phyloP scores from a whole-genome alignment of 495 filamentous ascomycete genomes.

The Neurospora sublineolata region DNA sequence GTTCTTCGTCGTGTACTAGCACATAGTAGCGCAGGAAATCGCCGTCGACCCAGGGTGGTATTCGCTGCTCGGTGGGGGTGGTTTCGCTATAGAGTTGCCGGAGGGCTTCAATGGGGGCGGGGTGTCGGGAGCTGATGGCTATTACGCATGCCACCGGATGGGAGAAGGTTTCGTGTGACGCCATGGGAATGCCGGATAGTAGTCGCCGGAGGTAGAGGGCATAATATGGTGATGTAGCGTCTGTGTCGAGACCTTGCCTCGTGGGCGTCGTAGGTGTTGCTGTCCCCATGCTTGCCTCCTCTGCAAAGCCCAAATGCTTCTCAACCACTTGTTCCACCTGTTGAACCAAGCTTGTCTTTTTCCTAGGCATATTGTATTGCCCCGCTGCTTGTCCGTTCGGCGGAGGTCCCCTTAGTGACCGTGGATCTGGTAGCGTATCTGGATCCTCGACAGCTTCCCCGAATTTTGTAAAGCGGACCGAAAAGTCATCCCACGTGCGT shows the following conservation, averaged over 20 bases:
- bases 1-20: slow-evolving; percentile 92
- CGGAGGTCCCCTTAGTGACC: slow-evolving; percentile 20
- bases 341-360: slow-evolving; percentile 6
- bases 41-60: slow-evolving; percentile 73
- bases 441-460: slow-evolving; percentile 49
- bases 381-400: not conserved
- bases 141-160: slow-evolving; percentile 96
- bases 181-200: slow-evolving; percentile 62
- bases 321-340: slow-evolving; percentile 43
- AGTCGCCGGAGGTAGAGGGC: slow-evolving; percentile 71
- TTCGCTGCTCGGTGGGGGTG: slow-evolving; percentile 48
- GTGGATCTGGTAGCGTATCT: slow-evolving; percentile 12
- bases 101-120: slow-evolving; percentile 69
- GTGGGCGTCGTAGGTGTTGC: slow-evolving; percentile 26
- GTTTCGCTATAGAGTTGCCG: slow-evolving; percentile 71
- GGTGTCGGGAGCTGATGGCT: slow-evolving; percentile 80
- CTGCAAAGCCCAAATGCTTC: slow-evolving; percentile 39
- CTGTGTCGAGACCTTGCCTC: slow-evolving; percentile 24
- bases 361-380: slow-evolving; percentile 16
- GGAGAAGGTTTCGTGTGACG: slow-evolving; percentile 81
- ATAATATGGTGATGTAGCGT: slow-evolving; percentile 54
- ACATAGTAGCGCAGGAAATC: slow-evolving; percentile 95
- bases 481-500: slow-evolving; percentile 77
- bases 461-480: slow-evolving; percentile 67
- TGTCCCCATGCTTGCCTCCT: slow-evolving; percentile 33